Evolutionary conservation across 169 alveolate genomes (phyloP).

Genomic region (Eimeria praecox): DNA sequence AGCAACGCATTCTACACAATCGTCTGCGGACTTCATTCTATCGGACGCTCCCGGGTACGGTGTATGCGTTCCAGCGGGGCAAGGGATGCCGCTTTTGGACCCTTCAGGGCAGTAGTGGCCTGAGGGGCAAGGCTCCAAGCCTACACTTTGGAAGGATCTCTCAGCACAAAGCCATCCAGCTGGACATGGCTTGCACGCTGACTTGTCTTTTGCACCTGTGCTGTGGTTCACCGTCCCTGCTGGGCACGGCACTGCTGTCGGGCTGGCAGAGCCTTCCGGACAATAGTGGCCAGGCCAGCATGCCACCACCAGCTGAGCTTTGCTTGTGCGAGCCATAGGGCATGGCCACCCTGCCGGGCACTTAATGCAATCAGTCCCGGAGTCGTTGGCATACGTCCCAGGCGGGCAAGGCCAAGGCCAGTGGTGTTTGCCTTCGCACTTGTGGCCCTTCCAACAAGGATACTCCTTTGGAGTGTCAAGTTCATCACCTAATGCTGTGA

Average conservation of each 20-base stretch:
- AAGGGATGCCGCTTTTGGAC: constrained; percentile 44
- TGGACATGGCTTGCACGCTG: constrained; percentile 71
- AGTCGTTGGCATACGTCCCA: constrained; percentile 50
- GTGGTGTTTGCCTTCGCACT: constrained; percentile 59
- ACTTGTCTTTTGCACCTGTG: neutral
- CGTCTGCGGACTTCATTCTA: constrained; percentile 42
- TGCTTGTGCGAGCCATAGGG: constrained; percentile 61
- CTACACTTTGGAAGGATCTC: constrained; percentile 62
- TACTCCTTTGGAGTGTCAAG: constrained; percentile 42
- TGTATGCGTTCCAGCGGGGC: constrained; percentile 86
- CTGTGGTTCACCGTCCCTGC: constrained; percentile 70
- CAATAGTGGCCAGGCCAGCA: constrained; percentile 77
- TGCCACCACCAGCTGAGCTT: constrained; percentile 35
- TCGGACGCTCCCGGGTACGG: constrained; percentile 74
- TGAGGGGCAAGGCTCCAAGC: constrained; percentile 78
- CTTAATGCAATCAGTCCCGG: constrained; percentile 65
- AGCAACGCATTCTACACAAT: constrained; percentile 37
- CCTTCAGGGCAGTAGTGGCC: constrained; percentile 81
- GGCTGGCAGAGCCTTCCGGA: constrained; percentile 74
- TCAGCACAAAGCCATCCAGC: constrained; percentile 73
- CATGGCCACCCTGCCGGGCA: constrained; percentile 76
- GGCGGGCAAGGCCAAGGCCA: constrained; percentile 73
- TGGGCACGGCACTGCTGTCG: constrained; percentile 66
- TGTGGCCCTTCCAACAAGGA: constrained; percentile 53
- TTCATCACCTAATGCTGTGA: neutral